Evolutionary conservation across 257 asterid species (phyloP), one percentile per base, ranked within the genome.

Genomic region (Solanum paucissectum): DNA sequence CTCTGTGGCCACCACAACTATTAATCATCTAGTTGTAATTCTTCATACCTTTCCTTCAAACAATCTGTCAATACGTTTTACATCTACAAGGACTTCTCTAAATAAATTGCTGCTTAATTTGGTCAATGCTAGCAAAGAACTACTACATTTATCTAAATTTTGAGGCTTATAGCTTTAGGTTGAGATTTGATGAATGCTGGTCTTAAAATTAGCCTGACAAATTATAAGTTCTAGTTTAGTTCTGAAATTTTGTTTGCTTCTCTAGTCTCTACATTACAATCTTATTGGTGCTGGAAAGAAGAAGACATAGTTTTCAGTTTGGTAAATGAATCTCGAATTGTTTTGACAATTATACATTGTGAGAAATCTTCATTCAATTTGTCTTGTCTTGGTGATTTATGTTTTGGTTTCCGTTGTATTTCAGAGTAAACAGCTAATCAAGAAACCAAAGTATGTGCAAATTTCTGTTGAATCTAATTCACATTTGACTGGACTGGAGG

Each of bases 401-500:
- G 13, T 42, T 42, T 42, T 42, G 13, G 49, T 10, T 42, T 42
- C 49, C 4, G 4, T 42, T 42, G 49, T 42, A 42, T 12, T 42
- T 42, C 49, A 42, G 49, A 42, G 49, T 10, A 42, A 42, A 42
- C 13, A 42, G 1, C 98, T 95, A 42, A 91, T 86, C 86, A 95
- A 94, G 88, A 97, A 95, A 87, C 94, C 95, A 12, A 97, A 42
- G 13, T 42, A 42, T 42, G 49, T 42, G 49, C 13, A 38, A 42
- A 12, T 10, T 42, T 42, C 49, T 42, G 49, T 10, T 42, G 49
- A 95, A 42, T 42, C 49, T 10, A 3, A 12, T 42, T 42, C 49
- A 42, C 13, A 42, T 42, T 42, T 42, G 13, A 42, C 9, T 72
- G 98, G 99, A 49, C 87, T 95, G 93, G 99, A 95, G 92, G 99